Evolutionary conservation across 75 land plant species (phyloP).

Genomic region (Pinus albicaulis): DNA sequence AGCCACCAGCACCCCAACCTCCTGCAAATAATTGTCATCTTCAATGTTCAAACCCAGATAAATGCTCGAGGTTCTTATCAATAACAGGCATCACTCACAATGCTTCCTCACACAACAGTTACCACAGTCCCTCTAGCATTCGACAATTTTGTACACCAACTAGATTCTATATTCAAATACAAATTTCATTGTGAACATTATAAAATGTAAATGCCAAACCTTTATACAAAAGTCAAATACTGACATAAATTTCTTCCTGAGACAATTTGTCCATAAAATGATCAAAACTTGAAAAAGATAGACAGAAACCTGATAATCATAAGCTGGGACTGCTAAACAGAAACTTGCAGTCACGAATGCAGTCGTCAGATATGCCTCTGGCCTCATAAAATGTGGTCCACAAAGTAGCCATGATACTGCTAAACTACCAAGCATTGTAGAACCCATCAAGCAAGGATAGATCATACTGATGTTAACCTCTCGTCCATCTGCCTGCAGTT

Average conservation of each 20-base stretch:
- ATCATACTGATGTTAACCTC: slow-evolving; percentile 68
- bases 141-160: background rate
- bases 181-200: background rate
- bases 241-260: background rate
- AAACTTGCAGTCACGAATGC: slow-evolving; percentile 46
- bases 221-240: background rate
- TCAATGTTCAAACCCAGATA: slow-evolving; percentile 1
- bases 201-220: background rate
- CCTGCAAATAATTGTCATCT: slow-evolving; percentile 48
- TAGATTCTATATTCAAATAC: background rate
- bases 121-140: background rate
- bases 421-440: slow-evolving; percentile 82
- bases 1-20: slow-evolving; percentile 69
- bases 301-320: slow-evolving; percentile 89
- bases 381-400: slow-evolving; percentile 36
- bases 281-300: slow-evolving; percentile 3
- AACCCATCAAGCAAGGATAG: slow-evolving; percentile 76
- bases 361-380: slow-evolving; percentile 49
- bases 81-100: background rate
- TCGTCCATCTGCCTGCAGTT: slow-evolving; percentile 92
- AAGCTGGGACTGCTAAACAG: slow-evolving; percentile 65
- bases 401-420: slow-evolving; percentile 61
- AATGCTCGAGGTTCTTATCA: background rate
- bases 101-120: background rate
- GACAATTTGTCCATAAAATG: background rate